These are phyloP conservation scores for Scutellaria barbata DNA, from an alignment of 257 asterid genomes.

Conservation along the genomic window DNA sequence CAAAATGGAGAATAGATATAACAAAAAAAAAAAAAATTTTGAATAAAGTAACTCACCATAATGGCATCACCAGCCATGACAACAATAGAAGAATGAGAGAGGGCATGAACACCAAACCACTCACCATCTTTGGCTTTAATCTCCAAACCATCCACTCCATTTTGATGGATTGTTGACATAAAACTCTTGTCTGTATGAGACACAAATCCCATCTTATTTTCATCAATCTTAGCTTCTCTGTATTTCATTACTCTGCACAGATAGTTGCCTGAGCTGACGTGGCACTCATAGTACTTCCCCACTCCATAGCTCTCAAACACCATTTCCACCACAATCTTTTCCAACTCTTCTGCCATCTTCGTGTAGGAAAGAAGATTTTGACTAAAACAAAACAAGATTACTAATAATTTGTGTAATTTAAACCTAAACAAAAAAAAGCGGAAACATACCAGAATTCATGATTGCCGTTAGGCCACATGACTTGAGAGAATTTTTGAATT, in stretches of 20 bases:
- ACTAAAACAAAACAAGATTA: conserved; percentile 28
- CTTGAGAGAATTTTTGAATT: conserved; percentile 46
- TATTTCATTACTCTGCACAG: conserved; percentile 70
- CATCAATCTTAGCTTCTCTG: conserved; percentile 45
- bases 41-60: conserved; percentile 49
- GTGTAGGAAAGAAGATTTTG: conserved; percentile 49
- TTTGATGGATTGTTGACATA: conserved; percentile 75
- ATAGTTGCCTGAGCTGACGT: conserved; percentile 47
- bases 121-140: conserved; percentile 65
- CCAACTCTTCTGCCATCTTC: conserved; percentile 62
- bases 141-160: conserved; percentile 66
- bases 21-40: too few relatives aligned
- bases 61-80: conserved; percentile 90
- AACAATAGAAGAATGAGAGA: conserved; percentile 56
- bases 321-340: conserved; percentile 57
- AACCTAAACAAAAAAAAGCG: too few relatives aligned
- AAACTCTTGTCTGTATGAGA: conserved; percentile 81
- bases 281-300: conserved; percentile 53
- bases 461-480: conserved; percentile 83
- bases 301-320: conserved; percentile 72
- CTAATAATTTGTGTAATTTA: too few relatives aligned
- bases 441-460: conserved; percentile 48
- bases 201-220: conserved; percentile 59
- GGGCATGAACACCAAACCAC: conserved; percentile 58
- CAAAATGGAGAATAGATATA: too few relatives aligned